Evolutionary conservation across 768 basidiomycete species (phyloP), one percentile per base, ranked within the genome.

Genomic region (Suillus ampliporus): DNA sequence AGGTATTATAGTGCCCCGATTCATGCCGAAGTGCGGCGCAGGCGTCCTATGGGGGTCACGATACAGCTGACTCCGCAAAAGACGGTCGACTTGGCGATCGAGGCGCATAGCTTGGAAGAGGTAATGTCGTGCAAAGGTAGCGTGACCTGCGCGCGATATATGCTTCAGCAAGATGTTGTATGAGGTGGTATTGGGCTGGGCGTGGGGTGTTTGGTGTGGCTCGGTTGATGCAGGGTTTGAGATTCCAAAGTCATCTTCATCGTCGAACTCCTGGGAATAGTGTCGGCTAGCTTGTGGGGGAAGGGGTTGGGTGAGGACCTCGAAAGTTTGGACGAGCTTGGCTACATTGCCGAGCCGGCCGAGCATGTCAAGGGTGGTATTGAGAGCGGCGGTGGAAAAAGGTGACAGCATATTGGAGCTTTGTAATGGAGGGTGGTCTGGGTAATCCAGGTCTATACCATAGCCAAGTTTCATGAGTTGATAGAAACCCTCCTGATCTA

Each of bases 361-460:
- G 10, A 92, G 82, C 68, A 88, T 81, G 61, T 92, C 89, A 65
- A 95, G 76, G 51, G 86, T 85, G 19, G 87, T 89, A 74, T 92
- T 92, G 44, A 95, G 84, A 2, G 89, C 85, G 21, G 84, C 72
- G 8, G 86, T 88, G 17, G 89, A 86, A 67, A 90, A 83, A 4
- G 80, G 82, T 28, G 54, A 56, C 21, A 83, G 80, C 14, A 31
- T 79, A 78, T n/a, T 61, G 21, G 58, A 58, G 21, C 58, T 44
- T 51, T 47, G 73, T 57, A 71, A 64, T 37, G 89, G 86, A 11
- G 83, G 76, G 44, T 86, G 81, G 69, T 95, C 93, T 0, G 91
- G 92, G 68, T 88, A 87, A 23, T 83, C 79, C 52, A 94, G 73
- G 75, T 95, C 93, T 61, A 95, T 83, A 0, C 89, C 92, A 73